These are phyloP conservation scores for Diutina scorzettiae DNA, from an alignment of 1,139 yeast species.

Conservation along the genomic window DNA sequence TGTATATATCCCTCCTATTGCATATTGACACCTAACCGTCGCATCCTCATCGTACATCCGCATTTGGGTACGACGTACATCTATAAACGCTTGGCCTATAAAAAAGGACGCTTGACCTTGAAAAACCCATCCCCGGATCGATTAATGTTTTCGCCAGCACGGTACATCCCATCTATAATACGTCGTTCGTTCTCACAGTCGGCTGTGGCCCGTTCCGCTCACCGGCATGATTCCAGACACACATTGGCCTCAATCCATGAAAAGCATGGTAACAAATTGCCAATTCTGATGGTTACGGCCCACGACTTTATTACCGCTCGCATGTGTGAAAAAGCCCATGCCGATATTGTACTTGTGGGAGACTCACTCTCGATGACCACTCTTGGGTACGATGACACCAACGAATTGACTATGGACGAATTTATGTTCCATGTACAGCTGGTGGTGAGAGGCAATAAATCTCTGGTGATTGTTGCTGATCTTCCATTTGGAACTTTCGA, in stretches of 20 bases:
- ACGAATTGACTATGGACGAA: constrained; percentile 65
- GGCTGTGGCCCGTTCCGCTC: constrained; percentile 8
- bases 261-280: constrained; percentile 29
- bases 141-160: no score
- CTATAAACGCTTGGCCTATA: no score
- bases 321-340: constrained; percentile 56
- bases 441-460: constrained; percentile 56
- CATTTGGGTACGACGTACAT: no score
- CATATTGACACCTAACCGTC: no score
- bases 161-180: no score
- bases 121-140: no score
- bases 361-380: constrained; percentile 92
- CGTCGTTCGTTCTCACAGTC: constrained; percentile 4
- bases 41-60: no score
- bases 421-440: constrained; percentile 68
- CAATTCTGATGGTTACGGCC: constrained; percentile 72
- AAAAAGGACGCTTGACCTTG: no score
- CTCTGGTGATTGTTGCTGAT: constrained; percentile 71
- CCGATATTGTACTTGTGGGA: constrained; percentile 72
- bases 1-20: no score
- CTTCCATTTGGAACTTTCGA: constrained; percentile 86
- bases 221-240: constrained; percentile 9
- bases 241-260: constrained; percentile 33
- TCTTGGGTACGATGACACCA: constrained; percentile 70
- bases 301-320: constrained; percentile 75